Conservation (phyloP, 768 basidiomycete species). For the Pisolithus tinctorius region DNA sequence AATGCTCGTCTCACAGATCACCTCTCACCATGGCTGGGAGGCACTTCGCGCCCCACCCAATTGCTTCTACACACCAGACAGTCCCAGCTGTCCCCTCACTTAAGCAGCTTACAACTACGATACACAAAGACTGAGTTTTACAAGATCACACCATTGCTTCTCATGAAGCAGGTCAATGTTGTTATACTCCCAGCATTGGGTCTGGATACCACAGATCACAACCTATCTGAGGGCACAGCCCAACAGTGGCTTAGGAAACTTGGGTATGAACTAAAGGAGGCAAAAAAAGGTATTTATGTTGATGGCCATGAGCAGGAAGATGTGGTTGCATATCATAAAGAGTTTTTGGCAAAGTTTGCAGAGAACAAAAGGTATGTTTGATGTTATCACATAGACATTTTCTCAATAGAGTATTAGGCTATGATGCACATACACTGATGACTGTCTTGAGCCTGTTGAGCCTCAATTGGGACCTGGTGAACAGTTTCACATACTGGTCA, state of each 20-base stretch:
- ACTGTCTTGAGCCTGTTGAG: constrained; percentile 5
- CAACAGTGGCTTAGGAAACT: constrained; percentile 28
- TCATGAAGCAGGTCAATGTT: constrained; percentile 1
- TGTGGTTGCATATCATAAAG: constrained; percentile 13
- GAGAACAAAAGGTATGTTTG: constrained; percentile 1
- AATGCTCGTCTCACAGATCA: no score
- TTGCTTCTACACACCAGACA: no score
- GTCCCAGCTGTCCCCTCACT: no score
- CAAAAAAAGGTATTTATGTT: constrained; percentile 20
- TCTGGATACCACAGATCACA: neutral
- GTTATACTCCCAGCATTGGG: constrained; percentile 3
- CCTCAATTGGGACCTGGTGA: constrained; percentile 11
- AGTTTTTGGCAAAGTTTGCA: constrained; percentile 2
- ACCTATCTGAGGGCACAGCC: constrained; percentile 23
- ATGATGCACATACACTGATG: constrained; percentile 3
- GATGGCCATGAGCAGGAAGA: constrained; percentile 21
- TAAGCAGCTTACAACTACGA: no score
- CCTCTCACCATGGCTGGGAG: no score
- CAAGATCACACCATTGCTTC: neutral
- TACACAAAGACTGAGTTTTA: no score
- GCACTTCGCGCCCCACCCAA: no score
- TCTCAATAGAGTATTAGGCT: neutral
- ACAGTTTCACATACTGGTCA: constrained; percentile 9
- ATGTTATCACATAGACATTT: neutral
- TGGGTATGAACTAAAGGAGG: constrained; percentile 16